A percentile compares a stretch with the other conserved stretches of the same genome.
Evolutionary conservation across 2,329 filamentous ascomycete genomes (phyloP).

Genomic region (Alternaria brassicicola): DNA sequence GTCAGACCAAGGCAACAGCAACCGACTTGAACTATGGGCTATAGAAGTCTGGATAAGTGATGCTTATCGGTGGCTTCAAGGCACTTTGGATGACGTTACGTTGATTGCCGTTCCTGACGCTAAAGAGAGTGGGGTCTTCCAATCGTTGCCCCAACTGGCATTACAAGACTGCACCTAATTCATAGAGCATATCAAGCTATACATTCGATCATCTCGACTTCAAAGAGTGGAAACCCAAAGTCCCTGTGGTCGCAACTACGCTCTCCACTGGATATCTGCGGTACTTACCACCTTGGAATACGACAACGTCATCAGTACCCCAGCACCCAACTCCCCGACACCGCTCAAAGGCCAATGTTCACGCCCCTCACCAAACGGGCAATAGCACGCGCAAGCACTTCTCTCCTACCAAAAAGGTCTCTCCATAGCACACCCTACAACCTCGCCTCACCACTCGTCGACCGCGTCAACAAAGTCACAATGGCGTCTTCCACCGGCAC

Average conservation of each 20-base stretch:
- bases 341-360: slow-evolving; percentile 7
- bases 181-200: background rate
- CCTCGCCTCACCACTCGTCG: slow-evolving; percentile 6
- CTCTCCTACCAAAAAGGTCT: background rate
- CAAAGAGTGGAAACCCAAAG: background rate
- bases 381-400: background rate
- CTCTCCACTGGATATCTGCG: background rate
- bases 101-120: slow-evolving; percentile 12
- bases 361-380: background rate
- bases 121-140: slow-evolving; percentile 5
- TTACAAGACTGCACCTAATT: background rate
- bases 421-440: background rate
- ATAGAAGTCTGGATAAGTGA: background rate
- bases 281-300: background rate
- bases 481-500: slow-evolving; percentile 15
- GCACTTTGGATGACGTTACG: slow-evolving; percentile 10
- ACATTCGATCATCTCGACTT: background rate
- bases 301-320: slow-evolving; percentile 11
- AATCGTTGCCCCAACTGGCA: background rate
- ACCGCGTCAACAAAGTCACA: slow-evolving; percentile 14
- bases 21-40: background rate
- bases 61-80: slow-evolving; percentile 5
- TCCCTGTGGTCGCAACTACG: background rate
- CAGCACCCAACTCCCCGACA: background rate
- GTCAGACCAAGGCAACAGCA: background rate